Evolutionary conservation across 1,284 basidiomycete species (phyloP).

Genomic region (Trametes versicolor): DNA sequence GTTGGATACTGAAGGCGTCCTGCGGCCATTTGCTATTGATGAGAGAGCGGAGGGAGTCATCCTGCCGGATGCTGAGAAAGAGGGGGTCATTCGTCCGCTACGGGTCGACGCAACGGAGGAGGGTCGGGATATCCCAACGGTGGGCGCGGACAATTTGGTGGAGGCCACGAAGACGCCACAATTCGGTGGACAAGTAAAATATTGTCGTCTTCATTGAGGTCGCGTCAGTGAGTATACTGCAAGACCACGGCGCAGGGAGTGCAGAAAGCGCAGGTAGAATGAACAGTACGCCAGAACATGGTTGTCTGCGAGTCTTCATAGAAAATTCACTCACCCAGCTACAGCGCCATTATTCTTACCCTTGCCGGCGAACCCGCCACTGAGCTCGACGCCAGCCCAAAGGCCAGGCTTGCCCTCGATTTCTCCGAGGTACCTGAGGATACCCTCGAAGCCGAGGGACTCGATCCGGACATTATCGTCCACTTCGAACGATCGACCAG

Average conservation of each 20-base stretch:
- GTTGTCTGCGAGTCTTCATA: not conserved
- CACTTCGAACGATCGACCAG: conserved; percentile 63
- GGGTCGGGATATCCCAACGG: conserved; percentile 73
- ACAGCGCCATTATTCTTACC: conserved; percentile 97
- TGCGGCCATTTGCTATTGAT: conserved; percentile 38
- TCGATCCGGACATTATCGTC: conserved; percentile 89
- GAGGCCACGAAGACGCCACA: conserved; percentile 93
- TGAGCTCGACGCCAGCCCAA: conserved; percentile 94
- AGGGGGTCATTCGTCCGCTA: conserved; percentile 65
- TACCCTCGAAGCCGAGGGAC: conserved; percentile 87
- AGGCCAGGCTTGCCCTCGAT: conserved; percentile 88
- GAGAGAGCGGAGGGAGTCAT: conserved; percentile 41
- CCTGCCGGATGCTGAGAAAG: conserved; percentile 44
- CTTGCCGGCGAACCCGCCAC: conserved; percentile 86
- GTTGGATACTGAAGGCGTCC: conserved; percentile 41
- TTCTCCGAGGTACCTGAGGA: conserved; percentile 79
- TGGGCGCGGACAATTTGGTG: conserved; percentile 82
- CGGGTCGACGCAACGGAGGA: conserved; percentile 84
- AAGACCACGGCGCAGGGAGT: not conserved
- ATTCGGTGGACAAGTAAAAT: conserved; percentile 87
- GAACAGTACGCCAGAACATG: too few species aligned
- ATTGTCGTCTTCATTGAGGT: conserved; percentile 66
- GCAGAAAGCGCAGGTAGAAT: too few species aligned
- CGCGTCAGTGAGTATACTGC: not conserved
- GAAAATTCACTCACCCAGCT: conserved; percentile 71